Conservation (phyloP, 139 green algal species). For the Coelastrella sp. region DNA sequence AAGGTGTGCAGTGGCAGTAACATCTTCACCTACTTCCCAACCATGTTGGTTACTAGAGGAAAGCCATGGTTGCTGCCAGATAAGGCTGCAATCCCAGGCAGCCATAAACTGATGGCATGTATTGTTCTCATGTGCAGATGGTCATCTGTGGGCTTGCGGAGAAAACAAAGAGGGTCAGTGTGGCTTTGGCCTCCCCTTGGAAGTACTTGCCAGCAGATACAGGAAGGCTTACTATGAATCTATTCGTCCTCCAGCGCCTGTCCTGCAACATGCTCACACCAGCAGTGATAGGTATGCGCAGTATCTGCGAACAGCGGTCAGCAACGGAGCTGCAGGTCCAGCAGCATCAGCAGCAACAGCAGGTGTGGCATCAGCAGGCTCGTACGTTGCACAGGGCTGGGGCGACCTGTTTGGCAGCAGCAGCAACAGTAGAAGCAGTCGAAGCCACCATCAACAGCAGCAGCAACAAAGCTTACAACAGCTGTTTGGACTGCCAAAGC, state of each 20-base stretch:
- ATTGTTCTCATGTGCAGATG: not conserved
- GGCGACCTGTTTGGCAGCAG: not conserved
- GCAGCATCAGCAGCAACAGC: constrained; percentile 14
- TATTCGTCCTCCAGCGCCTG: not conserved
- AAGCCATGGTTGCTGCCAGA: not conserved
- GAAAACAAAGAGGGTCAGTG: constrained; percentile 66
- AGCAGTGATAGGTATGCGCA: constrained; percentile 1
- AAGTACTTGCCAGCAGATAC: constrained; percentile 67
- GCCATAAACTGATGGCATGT: constrained; percentile 33
- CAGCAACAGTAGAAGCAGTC: constrained; percentile 27
- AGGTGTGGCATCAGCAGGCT: too few species aligned
- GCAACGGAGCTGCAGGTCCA: not conserved
- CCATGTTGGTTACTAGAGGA: too few species aligned
- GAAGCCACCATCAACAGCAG: not conserved
- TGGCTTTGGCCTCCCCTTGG: constrained; percentile 66
- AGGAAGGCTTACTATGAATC: constrained; percentile 57
- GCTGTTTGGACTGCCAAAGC: not conserved
- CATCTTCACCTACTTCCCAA: too few species aligned
- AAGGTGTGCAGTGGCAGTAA: too few species aligned
- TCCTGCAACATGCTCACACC: not conserved
- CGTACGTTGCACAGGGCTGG: constrained; percentile 23
- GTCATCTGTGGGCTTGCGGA: constrained; percentile 61
- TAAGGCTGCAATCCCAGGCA: not conserved
- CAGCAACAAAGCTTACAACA: constrained; percentile 3
- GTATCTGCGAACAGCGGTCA: constrained; percentile 16